phyloP scores from a whole-genome alignment of 1,139 yeast genomes.

The Trichomonascaceae sp. region DNA sequence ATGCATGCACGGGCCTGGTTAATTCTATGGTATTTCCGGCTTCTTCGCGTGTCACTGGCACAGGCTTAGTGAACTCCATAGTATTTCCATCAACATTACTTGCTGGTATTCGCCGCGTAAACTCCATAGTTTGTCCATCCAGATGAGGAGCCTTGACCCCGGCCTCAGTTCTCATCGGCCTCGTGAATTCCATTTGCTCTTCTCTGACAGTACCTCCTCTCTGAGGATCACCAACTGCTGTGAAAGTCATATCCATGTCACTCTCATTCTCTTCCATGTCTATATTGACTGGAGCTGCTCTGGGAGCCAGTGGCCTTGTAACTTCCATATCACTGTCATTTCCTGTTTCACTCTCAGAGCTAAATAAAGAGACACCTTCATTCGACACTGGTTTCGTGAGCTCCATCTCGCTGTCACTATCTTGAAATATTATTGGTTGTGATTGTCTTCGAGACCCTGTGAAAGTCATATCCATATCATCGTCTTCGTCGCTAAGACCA shows the following conservation, averaged over 20 bases:
- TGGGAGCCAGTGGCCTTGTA: conserved; percentile 1
- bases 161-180: not conserved
- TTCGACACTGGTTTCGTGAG: not conserved
- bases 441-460: not conserved
- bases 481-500: not conserved
- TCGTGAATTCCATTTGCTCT: not conserved
- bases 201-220: not conserved
- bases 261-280: not conserved
- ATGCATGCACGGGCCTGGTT: not conserved
- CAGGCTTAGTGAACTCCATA: not conserved
- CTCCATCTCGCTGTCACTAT: conserved; percentile 2
- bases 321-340: conserved; percentile 3
- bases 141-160: too few relatives aligned
- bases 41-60: not conserved
- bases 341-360: not conserved
- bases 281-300: not conserved
- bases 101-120: conserved; percentile 2
- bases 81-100: not conserved
- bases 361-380: not conserved
- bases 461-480: conserved; percentile 1
- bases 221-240: not conserved
- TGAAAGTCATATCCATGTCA: conserved; percentile 5
- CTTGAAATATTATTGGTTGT: not conserved
- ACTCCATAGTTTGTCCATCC: conserved; percentile 1
- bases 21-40: not conserved